Conservation (phyloP, 2,329 filamentous ascomycete species). For the Aaosphaeria arxii region DNA sequence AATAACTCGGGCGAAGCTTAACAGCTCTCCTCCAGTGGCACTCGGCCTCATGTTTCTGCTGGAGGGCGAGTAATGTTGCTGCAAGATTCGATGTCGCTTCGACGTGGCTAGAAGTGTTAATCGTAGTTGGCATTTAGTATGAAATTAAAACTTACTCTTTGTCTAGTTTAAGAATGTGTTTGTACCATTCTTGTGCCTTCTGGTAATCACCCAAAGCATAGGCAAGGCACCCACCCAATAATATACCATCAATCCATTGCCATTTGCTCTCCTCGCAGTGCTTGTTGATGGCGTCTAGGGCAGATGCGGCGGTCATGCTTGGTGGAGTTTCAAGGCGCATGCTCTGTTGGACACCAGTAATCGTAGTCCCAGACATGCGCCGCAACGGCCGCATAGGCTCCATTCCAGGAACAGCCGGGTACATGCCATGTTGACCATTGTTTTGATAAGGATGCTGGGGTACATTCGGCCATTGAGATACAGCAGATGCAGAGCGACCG, state of each 20-base stretch:
- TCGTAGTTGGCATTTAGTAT: conserved; percentile 2
- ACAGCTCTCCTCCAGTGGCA: conserved; percentile 83
- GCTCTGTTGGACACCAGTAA: conserved; percentile 24
- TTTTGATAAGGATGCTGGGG: neutral
- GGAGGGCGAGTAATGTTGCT: conserved; percentile 80
- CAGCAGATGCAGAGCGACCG: no score
- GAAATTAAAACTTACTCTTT: conserved; percentile 42
- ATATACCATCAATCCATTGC: conserved; percentile 84
- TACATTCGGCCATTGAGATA: no score
- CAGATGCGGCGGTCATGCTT: conserved; percentile 35
- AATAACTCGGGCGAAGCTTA: conserved; percentile 77
- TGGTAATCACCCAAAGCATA: conserved; percentile 86
- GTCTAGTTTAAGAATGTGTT: conserved; percentile 61
- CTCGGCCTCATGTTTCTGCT: conserved; percentile 79
- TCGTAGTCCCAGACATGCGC: conserved; percentile 30
- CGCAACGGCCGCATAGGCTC: conserved; percentile 29
- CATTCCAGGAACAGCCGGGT: conserved; percentile 9
- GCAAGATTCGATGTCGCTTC: conserved; percentile 94
- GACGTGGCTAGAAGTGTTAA: conserved; percentile 61
- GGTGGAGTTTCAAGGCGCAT: conserved; percentile 26
- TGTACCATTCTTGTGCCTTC: conserved; percentile 73
- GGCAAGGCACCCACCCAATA: conserved; percentile 85
- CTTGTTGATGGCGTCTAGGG: conserved; percentile 34
- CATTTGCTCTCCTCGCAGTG: conserved; percentile 40
- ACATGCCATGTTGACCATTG: conserved; percentile 9